A percentile compares a stretch with the other conserved stretches of the same genome.
These are phyloP conservation scores for Leucogyrophana mollusca DNA, from an alignment of 768 basidiomycete species.

Conservation along the genomic window DNA sequence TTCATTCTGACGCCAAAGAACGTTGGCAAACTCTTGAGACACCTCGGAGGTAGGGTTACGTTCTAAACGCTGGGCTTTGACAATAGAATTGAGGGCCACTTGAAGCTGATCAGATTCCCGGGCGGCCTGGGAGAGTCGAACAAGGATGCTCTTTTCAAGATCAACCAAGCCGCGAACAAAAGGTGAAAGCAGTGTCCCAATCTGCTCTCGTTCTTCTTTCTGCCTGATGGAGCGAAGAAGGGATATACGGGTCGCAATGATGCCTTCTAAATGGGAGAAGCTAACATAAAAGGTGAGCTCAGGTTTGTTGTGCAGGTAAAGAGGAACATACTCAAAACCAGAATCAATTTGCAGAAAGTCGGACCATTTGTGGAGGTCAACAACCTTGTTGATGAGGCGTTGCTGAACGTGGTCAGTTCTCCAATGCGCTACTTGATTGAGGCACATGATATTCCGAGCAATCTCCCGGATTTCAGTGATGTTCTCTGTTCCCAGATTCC, in stretches of 20 bases:
- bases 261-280: constrained; percentile 70
- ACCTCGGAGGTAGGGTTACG: constrained; percentile 46
- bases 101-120: constrained; percentile 67
- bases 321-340: constrained; percentile 63
- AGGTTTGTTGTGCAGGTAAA: not conserved
- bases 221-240: constrained; percentile 71
- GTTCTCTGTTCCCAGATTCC: constrained; percentile 71
- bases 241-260: constrained; percentile 80
- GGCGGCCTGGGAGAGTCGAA: constrained; percentile 71
- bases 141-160: constrained; percentile 68
- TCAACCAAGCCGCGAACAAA: constrained; percentile 49
- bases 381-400: constrained; percentile 28
- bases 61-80: constrained; percentile 69
- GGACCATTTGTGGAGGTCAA: constrained; percentile 35
- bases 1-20: constrained; percentile 87
- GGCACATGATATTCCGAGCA: constrained; percentile 72
- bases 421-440: constrained; percentile 77
- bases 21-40: constrained; percentile 81
- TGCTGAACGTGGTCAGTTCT: constrained; percentile 31
- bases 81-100: constrained; percentile 82
- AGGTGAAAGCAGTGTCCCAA: constrained; percentile 66
- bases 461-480: constrained; percentile 72
- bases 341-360: constrained; percentile 47
- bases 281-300: constrained; percentile 37
- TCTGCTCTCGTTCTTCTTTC: constrained; percentile 71